Conservation (phyloP, 805 yeast genomes). For the Clavispora phyllophila region DNA sequence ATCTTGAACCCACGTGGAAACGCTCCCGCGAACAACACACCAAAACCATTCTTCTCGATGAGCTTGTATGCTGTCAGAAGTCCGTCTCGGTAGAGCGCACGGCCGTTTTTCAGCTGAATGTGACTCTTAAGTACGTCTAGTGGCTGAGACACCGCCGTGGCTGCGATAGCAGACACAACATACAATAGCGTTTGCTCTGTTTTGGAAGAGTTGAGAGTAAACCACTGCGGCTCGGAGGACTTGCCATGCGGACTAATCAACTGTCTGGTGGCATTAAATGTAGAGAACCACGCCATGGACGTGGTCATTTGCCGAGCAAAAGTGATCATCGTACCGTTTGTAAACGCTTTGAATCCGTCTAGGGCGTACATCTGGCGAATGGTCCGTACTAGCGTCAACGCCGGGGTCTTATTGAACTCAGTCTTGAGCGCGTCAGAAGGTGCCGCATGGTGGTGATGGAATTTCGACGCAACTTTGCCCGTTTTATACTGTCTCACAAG, state of each 20-base stretch:
- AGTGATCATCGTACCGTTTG: slow-evolving; percentile 83
- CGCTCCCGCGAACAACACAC: slow-evolving; percentile 31
- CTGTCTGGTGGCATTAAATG: slow-evolving; percentile 76
- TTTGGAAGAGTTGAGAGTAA: slow-evolving; percentile 39
- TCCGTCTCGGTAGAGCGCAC: slow-evolving; percentile 53
- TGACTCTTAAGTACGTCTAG: slow-evolving; percentile 83
- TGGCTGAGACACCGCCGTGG: slow-evolving; percentile 79
- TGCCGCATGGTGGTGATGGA: slow-evolving; percentile 15
- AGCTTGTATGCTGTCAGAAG: slow-evolving; percentile 32
- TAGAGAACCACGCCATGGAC: slow-evolving; percentile 78
- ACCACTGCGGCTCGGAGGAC: slow-evolving; percentile 32
- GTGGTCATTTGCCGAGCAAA: slow-evolving; percentile 72
- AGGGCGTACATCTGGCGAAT: slow-evolving; percentile 62
- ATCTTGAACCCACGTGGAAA: slow-evolving; percentile 66
- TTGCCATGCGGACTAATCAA: slow-evolving; percentile 47
- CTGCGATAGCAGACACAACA: slow-evolving; percentile 60
- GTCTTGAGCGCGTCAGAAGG: slow-evolving; percentile 11
- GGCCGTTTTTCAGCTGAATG: slow-evolving; percentile 74
- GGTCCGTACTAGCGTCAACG: slow-evolving; percentile 48
- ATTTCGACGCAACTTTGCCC: slow-evolving; percentile 17
- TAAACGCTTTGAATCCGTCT: slow-evolving; percentile 72
- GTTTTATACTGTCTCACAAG: slow-evolving; percentile 23
- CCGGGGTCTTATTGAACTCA: slow-evolving; percentile 48
- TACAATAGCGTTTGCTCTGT: slow-evolving; percentile 48
- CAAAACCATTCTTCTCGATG: slow-evolving; percentile 26